Base-by-base conservation (phyloP, 1,284 basidiomycete species). In the Clitocybe nebularis region DNA sequence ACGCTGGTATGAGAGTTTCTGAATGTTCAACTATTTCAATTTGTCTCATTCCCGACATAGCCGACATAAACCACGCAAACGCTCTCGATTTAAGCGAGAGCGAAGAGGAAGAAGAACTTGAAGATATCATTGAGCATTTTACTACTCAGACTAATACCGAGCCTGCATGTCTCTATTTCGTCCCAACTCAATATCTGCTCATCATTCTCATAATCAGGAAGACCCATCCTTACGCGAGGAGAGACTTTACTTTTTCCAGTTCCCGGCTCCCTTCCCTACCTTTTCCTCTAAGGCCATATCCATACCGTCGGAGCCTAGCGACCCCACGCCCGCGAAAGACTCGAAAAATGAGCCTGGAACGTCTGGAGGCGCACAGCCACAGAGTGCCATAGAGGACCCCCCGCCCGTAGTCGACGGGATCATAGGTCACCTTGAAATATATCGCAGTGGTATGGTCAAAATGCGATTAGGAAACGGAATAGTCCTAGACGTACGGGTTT, bases 191-290 rank as follows among this genome's bases (percentile, higher is more conserved):
- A n/a, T 19, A 11, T 29, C 41, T 45, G 8, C 48, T 22, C 34
- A 37, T 30, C 3, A 44, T 48, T 33, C 9, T 28, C 2, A 5
- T 16, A 19, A 29, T 14, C 11, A 37, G 6, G 32, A 81, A 79
- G 74, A 76, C 43, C 50, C 65, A 21, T 59, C 64, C 42, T 53
- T 74, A 38, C 71, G 66, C 55, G 81, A 75, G 69, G 80, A 82
- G 58, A 73, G 82, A 19, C 69, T 96, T 1, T 95, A 90, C 59
- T 84, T 93, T 51, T 95, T 96, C 68, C 93, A 95, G 61, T 95
- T 97, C 59, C 93, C 93, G 0, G 66, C 74, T n/a, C 84, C 89
- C 0, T 93, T 96, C 64, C 93, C 93, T 0, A 74, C 69, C 10
- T 95, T 94, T 62, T 51, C 70, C 5, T 58, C 69, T 5, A 55